Conservation (phyloP, 2,329 filamentous ascomycete species). For the Dactylellina haptotyla region DNA sequence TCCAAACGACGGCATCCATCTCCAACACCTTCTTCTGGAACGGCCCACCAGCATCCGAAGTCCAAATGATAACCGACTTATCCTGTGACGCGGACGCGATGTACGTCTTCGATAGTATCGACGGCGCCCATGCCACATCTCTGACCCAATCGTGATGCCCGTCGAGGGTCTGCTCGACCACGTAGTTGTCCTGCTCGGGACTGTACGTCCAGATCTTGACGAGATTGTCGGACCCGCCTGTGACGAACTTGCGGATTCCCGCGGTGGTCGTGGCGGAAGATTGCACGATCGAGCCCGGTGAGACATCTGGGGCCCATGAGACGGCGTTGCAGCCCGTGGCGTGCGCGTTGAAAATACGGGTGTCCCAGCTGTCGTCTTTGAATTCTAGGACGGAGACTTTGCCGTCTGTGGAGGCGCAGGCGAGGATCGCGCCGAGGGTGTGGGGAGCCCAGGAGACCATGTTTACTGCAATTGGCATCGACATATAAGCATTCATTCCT, state of each 20-base stretch:
- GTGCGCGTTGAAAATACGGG: slow-evolving; percentile 89
- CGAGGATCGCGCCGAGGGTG: slow-evolving; percentile 91
- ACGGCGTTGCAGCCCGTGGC: slow-evolving; percentile 95
- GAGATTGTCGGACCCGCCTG: slow-evolving; percentile 90
- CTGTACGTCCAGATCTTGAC: slow-evolving; percentile 91
- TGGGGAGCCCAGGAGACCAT: slow-evolving; percentile 98
- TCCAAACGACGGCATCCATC: slow-evolving; percentile 91
- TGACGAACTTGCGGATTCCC: slow-evolving; percentile 77
- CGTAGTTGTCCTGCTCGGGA: slow-evolving; percentile 67
- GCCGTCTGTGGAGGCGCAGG: slow-evolving; percentile 92
- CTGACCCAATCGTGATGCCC: slow-evolving; percentile 97
- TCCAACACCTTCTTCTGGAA: slow-evolving; percentile 88
- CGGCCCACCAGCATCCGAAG: slow-evolving; percentile 74
- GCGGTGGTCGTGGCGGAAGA: slow-evolving; percentile 59
- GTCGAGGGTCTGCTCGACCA: slow-evolving; percentile 69
- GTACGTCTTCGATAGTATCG: slow-evolving; percentile 92
- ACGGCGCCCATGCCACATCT: slow-evolving; percentile 96
- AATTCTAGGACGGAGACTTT: slow-evolving; percentile 95
- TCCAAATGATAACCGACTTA: slow-evolving; percentile 98
- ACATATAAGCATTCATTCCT: not conserved
- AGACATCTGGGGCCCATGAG: slow-evolving; percentile 88
- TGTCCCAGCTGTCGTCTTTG: slow-evolving; percentile 92
- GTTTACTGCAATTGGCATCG: slow-evolving; percentile 73
- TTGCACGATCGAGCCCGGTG: slow-evolving; percentile 85
- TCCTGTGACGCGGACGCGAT: slow-evolving; percentile 96